Conservation (phyloP, 768 basidiomycete species). For the Ephemerocybe angulata region DNA sequence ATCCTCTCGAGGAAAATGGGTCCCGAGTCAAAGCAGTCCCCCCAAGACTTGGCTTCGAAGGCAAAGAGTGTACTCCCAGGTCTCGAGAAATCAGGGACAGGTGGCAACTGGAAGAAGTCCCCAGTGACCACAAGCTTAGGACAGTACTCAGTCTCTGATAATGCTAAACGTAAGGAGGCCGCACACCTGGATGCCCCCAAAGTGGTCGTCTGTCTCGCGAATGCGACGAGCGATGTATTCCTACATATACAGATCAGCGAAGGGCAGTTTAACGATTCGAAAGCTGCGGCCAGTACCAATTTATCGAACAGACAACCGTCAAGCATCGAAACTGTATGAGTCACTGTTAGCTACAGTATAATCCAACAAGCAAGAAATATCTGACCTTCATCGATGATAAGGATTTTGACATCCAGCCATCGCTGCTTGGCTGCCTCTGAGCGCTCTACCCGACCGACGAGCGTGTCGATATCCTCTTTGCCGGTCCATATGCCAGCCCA, state of each 20-base stretch:
- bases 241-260: no score
- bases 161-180: no score
- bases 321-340: slow-evolving; percentile 68
- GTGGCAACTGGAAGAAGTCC: slow-evolving; percentile 81
- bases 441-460: slow-evolving; percentile 34
- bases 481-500: slow-evolving; percentile 63
- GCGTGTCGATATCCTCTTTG: slow-evolving; percentile 39
- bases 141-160: no score
- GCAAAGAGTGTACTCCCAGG: slow-evolving; percentile 42
- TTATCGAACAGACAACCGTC: slow-evolving; percentile 70
- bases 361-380: neutral
- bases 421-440: slow-evolving; percentile 24
- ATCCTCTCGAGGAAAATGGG: slow-evolving; percentile 54
- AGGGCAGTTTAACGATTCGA: no score
- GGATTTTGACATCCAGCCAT: slow-evolving; percentile 50
- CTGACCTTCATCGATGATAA: slow-evolving; percentile 80
- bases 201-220: no score
- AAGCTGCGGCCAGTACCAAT: slow-evolving; percentile 41
- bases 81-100: slow-evolving; percentile 54
- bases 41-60: slow-evolving; percentile 66
- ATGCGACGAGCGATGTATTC: no score
- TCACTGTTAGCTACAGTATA: neutral
- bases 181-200: no score
- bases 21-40: slow-evolving; percentile 44
- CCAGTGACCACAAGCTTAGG: slow-evolving; percentile 67